Percentiles rank a stretch among this genome's conserved stretches.
These are phyloP conservation scores for Coleophoma cylindrospora DNA, from an alignment of 2,329 filamentous ascomycete species.

Conservation along the genomic window DNA sequence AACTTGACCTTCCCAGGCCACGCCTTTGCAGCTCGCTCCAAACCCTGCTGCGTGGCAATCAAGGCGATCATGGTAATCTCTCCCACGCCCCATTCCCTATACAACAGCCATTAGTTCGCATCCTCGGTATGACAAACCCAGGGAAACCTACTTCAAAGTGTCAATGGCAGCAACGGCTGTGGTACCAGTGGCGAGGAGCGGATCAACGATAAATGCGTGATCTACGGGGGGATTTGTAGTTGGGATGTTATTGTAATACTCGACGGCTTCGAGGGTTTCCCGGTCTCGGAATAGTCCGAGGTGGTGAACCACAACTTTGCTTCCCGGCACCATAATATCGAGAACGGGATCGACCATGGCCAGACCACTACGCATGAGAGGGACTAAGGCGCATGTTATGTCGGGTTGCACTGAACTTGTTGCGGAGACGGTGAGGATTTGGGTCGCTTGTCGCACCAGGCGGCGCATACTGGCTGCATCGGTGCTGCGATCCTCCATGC, in stretches of 20 bases:
- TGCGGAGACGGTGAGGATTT: background rate
- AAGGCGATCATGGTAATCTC: slow-evolving; percentile 53
- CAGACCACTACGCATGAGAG: slow-evolving; percentile 31
- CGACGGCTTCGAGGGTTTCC: slow-evolving; percentile 56
- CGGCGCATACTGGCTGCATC: background rate
- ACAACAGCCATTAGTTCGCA: background rate
- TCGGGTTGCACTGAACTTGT: slow-evolving; percentile 7
- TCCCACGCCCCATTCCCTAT: slow-evolving; percentile 59
- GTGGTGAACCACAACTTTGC: slow-evolving; percentile 46
- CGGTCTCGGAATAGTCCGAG: slow-evolving; percentile 64
- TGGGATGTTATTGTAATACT: slow-evolving; percentile 68
- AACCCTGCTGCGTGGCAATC: slow-evolving; percentile 47
- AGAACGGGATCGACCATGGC: slow-evolving; percentile 32
- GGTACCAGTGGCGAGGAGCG: slow-evolving; percentile 64
- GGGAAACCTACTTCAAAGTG: slow-evolving; percentile 34
- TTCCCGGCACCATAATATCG: slow-evolving; percentile 18
- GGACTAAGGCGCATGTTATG: slow-evolving; percentile 19
- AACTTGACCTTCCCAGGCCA: slow-evolving; percentile 32
- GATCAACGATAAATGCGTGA: slow-evolving; percentile 61
- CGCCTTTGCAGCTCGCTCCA: slow-evolving; percentile 47
- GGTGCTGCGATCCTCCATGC: background rate
- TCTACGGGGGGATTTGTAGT: slow-evolving; percentile 26
- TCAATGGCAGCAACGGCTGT: slow-evolving; percentile 62
- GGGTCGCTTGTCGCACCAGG: background rate
- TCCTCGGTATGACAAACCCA: background rate